A percentile compares a stretch with the other conserved stretches of the same genome.
Evolutionary conservation across 1,139 yeast species (phyloP).

Genomic region (Blastobotrys petasosporus): DNA sequence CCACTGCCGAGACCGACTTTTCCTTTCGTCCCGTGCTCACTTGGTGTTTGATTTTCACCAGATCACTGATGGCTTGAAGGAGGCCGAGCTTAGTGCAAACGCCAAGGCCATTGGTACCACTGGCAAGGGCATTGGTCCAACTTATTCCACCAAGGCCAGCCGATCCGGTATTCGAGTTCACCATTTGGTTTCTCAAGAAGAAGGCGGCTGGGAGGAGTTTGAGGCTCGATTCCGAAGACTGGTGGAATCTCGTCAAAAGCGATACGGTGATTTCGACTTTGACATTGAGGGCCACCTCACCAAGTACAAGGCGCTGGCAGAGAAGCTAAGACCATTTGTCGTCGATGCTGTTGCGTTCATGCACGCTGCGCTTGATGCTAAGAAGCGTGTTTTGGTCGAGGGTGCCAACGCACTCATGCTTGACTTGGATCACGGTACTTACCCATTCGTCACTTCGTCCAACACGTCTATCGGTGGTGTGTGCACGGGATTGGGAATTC

Average conservation of each 20-base stretch:
- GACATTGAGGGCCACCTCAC: constrained; percentile 76
- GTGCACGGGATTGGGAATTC: constrained; percentile 91
- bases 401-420: constrained; percentile 99
- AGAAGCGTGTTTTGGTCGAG: constrained; percentile 87
- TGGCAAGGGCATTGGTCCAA: constrained; percentile 98
- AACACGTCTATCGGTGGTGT: constrained; percentile 98
- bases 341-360: constrained; percentile 88
- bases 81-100: constrained; percentile 77
- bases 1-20: constrained; percentile 70
- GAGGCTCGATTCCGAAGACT: constrained; percentile 71
- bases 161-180: constrained; percentile 97
- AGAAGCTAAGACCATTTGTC: constrained; percentile 77
- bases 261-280: constrained; percentile 91
- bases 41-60: constrained; percentile 97
- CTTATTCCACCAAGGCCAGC: constrained; percentile 93
- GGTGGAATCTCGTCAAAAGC: constrained; percentile 70
- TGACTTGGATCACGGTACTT: constrained; percentile 96
- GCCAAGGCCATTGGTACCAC: constrained; percentile 97
- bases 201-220: constrained; percentile 91
- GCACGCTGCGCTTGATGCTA: constrained; percentile 69
- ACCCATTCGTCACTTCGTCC: constrained; percentile 95
- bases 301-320: constrained; percentile 69
- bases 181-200: constrained; percentile 84
- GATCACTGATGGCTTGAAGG: constrained; percentile 91
- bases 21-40: constrained; percentile 90